Percentiles rank a stretch among this genome's conserved stretches.
Evolutionary conservation across 2,329 filamentous ascomycete genomes (phyloP).

Genomic region (Diaporthe vaccinii): DNA sequence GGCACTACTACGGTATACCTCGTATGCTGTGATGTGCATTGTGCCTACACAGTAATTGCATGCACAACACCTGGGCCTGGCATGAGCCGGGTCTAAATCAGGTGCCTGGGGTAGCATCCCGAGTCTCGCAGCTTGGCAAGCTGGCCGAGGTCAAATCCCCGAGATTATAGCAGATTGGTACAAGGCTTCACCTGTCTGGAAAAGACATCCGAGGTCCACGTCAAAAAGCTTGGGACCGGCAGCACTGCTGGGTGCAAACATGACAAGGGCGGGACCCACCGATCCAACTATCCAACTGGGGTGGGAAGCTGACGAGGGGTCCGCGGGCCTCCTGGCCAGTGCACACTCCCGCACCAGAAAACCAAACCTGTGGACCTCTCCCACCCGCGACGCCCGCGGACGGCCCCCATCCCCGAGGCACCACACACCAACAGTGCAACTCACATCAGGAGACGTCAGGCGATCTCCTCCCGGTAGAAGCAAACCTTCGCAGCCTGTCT

Average conservation of each 20-base stretch:
- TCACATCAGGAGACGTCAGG: constrained; percentile 31
- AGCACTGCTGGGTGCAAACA: background rate
- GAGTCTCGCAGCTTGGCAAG: background rate
- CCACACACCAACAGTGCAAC: constrained; percentile 13
- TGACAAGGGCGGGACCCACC: constrained; percentile 27
- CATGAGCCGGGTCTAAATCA: background rate
- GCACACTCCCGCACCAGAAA: constrained; percentile 14
- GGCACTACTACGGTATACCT: too few species aligned
- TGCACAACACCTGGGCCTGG: background rate
- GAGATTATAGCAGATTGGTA: background rate
- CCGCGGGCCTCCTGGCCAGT: constrained; percentile 31
- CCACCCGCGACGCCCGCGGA: background rate
- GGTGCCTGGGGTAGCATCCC: constrained; percentile 3
- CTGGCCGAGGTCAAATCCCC: constrained; percentile 4
- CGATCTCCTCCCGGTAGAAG: background rate
- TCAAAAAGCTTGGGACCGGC: constrained; percentile 23
- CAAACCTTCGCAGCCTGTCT: background rate
- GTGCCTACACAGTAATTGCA: background rate
- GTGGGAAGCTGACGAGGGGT: constrained; percentile 5
- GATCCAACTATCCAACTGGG: background rate
- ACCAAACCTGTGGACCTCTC: constrained; percentile 4
- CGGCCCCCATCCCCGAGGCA: constrained; percentile 20
- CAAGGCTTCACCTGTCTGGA: constrained; percentile 17
- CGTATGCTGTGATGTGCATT: background rate
- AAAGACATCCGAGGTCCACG: constrained; percentile 3